phyloP scores from a whole-genome alignment of 805 yeast genomes.

The Yarrowia deformans region DNA sequence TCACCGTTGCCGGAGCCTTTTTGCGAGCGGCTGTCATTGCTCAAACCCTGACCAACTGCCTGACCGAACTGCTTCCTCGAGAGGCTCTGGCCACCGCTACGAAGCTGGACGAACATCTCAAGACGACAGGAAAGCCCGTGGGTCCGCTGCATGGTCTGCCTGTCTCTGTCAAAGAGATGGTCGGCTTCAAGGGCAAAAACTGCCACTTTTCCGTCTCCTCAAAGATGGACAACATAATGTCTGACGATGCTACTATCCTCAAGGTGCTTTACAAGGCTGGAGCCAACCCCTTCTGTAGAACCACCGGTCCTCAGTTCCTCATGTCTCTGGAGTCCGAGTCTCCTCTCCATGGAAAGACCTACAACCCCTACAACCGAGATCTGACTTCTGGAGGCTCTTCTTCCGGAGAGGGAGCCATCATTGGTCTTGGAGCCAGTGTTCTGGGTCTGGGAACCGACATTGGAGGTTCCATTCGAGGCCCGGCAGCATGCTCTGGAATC shows the following conservation, averaged over 20 bases:
- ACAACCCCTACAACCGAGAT: constrained; percentile 56
- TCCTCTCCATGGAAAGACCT: constrained; percentile 57
- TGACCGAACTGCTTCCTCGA: constrained; percentile 50
- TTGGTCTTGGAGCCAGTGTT: constrained; percentile 56
- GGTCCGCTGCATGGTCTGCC: constrained; percentile 76
- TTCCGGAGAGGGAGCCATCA: constrained; percentile 62
- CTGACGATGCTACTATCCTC: constrained; percentile 41
- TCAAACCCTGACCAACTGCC: constrained; percentile 64
- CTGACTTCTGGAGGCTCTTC: constrained; percentile 62
- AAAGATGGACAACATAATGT: constrained; percentile 23
- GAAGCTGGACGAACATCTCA: constrained; percentile 60
- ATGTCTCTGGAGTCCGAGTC: constrained; percentile 62
- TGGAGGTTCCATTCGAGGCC: constrained; percentile 61
- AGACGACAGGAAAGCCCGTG: constrained; percentile 56
- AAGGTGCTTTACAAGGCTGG: constrained; percentile 52
- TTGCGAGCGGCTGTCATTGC: constrained; percentile 65
- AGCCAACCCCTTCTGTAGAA: constrained; percentile 68
- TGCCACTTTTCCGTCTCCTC: constrained; percentile 29
- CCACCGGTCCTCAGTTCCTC: constrained; percentile 63
- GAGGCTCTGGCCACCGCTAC: constrained; percentile 53
- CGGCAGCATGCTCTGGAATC: constrained; percentile 55
- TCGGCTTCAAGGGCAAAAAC: constrained; percentile 38
- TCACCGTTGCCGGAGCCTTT: constrained; percentile 60
- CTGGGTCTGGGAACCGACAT: constrained; percentile 62
- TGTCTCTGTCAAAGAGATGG: constrained; percentile 53